Evolutionary conservation across 2,329 filamentous ascomycete species (phyloP).

Genomic region (Nothopassalora personata): DNA sequence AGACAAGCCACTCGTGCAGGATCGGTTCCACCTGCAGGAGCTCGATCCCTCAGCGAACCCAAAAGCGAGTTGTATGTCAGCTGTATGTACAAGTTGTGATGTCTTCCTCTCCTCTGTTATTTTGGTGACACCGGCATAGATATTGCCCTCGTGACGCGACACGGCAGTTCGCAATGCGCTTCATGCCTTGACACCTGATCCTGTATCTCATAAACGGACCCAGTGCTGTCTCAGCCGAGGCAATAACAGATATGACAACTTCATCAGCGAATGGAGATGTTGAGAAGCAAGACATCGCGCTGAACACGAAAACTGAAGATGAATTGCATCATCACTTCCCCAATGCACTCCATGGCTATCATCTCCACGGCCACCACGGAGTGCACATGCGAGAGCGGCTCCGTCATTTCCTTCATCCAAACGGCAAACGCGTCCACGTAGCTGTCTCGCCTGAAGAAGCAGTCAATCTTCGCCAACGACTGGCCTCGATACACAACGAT

Average conservation of each 20-base stretch:
- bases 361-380: constrained; percentile 6
- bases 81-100: not conserved
- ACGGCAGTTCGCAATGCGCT: not conserved
- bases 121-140: not conserved
- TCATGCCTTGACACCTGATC: not conserved
- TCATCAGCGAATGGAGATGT: constrained; percentile 3
- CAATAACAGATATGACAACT: constrained; percentile 2
- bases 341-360: not conserved
- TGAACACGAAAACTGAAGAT: not conserved
- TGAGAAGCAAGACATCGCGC: constrained; percentile 8
- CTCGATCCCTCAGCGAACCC: not conserved
- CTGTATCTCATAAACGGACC: not conserved
- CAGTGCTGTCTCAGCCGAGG: not conserved
- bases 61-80: not conserved
- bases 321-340: not conserved
- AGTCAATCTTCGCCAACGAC: constrained; percentile 42
- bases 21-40: not conserved
- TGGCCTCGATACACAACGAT: constrained; percentile 34
- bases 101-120: not conserved
- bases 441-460: constrained; percentile 53
- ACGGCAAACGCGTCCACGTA: constrained; percentile 54
- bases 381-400: constrained; percentile 37
- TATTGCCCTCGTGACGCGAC: not conserved
- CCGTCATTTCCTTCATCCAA: constrained; percentile 51
- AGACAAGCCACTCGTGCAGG: not conserved